phyloP scores from a whole-genome alignment of 768 basidiomycete species.

The Candolleomyces efflorescens region DNA sequence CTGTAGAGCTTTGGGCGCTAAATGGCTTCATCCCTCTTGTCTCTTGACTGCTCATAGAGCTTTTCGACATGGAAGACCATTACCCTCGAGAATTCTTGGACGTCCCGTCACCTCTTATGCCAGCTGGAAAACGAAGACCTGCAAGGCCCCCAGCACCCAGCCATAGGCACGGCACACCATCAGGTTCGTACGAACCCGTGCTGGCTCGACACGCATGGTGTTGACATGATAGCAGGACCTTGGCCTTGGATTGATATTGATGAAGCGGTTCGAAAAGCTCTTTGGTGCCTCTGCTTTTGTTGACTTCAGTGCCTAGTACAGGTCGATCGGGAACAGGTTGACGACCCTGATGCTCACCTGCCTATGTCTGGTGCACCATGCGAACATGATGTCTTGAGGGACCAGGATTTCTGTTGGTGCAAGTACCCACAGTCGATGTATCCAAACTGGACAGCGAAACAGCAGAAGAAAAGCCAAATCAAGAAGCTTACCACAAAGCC shows the following conservation, averaged over 20 bases:
- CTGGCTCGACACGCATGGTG: too few species aligned
- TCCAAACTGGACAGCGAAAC: constrained; percentile 48
- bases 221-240: constrained; percentile 13
- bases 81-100: neutral
- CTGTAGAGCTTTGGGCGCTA: neutral
- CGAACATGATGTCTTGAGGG: constrained; percentile 21
- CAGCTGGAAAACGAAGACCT: neutral
- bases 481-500: constrained; percentile 8
- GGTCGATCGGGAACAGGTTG: constrained; percentile 24
- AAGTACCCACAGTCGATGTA: constrained; percentile 37
- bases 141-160: constrained; percentile 2
- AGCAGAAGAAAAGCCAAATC: constrained; percentile 35
- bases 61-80: neutral
- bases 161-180: constrained; percentile 8
- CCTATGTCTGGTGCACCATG: constrained; percentile 26
- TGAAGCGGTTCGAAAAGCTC: constrained; percentile 18
- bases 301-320: neutral
- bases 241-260: constrained; percentile 42
- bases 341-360: constrained; percentile 16
- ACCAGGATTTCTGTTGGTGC: constrained; percentile 26
- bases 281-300: neutral
- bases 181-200: neutral
- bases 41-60: neutral
- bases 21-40: neutral
- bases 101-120: neutral